Evolutionary conservation across 352 stramenopile genomes (phyloP), one percentile per base, ranked within the genome.

Genomic region (Phytophthora sojae): DNA sequence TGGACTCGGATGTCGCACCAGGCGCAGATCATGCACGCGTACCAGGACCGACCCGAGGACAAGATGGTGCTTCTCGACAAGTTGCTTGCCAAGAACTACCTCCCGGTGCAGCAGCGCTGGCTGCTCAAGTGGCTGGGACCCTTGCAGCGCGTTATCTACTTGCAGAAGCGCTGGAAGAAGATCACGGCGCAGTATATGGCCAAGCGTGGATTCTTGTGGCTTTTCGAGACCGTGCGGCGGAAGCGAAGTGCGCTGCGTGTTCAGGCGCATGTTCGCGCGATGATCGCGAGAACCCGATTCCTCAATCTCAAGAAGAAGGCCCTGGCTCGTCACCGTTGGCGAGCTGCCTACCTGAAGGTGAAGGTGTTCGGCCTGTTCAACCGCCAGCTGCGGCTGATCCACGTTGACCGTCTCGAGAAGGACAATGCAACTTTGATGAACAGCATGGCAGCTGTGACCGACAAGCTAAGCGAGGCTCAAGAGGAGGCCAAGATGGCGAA

Each of bases 91-190:
- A 86, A 86, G 53, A 88, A 79, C 50, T 92, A 89, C 47, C 57
- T 96, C 14, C 83, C 86, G 3, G 61, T 71, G 1, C 67, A 76
- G 17, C 89, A 95, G 57, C 87, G 85, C 0, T 96, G 89, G 89
- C 55, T 96, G 29, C 77, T 96, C n/a, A 94, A 91, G 69, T 96
- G 89, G 89, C 76, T 96, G 7, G 89, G 87, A 3, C 89, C 89
- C 42, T 60, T 96, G 21, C 83, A 94, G 63, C 85, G 85, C 15
- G 83, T 93, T 3, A 91, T 96, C 67, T 96, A 95, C 72, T 54
- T 96, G 54, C 89, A 96, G 51, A 95, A 94, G 65, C 83, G 89
- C 17, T 96, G 89, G 84, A 92, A 92, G 66, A 94, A 92, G 74
- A 82, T 92, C 9, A 86, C 79, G 25, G 76, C 83, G 7, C 86